Conservation (phyloP, 2,329 filamentous ascomycete species). For the Trichoderma koningiopsis region DNA sequence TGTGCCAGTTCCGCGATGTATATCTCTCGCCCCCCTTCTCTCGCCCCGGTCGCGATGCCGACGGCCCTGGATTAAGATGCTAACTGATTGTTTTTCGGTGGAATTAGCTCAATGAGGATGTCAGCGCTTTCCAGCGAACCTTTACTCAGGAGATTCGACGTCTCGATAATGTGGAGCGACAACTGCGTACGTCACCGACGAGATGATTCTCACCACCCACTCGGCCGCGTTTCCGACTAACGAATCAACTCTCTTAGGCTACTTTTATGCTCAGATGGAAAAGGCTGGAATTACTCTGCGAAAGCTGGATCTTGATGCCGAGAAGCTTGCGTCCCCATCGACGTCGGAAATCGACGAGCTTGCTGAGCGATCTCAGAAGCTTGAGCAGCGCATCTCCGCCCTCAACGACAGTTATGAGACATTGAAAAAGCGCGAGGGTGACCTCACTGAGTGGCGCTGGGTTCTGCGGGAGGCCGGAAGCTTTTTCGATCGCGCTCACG, state of each 20-base stretch:
- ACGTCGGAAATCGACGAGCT: slow-evolving; percentile 97
- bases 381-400: slow-evolving; percentile 88
- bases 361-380: slow-evolving; percentile 84
- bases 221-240: slow-evolving; percentile 17
- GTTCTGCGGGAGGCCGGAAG: slow-evolving; percentile 93
- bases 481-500: slow-evolving; percentile 95
- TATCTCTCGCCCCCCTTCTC: neutral
- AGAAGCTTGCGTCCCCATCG: slow-evolving; percentile 82
- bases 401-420: slow-evolving; percentile 99
- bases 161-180: slow-evolving; percentile 96
- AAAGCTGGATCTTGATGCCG: slow-evolving; percentile 87
- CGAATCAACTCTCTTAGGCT: slow-evolving; percentile 58
- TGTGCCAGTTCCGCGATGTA: slow-evolving; percentile 97
- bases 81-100: slow-evolving; percentile 73
- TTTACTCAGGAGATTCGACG: slow-evolving; percentile 97
- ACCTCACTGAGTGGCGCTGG: slow-evolving; percentile 98
- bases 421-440: slow-evolving; percentile 94
- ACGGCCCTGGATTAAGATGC: neutral
- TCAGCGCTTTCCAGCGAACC: slow-evolving; percentile 92
- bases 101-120: slow-evolving; percentile 95
- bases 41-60: neutral
- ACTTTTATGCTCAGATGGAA: slow-evolving; percentile 95
- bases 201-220: neutral
- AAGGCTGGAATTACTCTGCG: slow-evolving; percentile 84
- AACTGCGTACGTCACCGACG: slow-evolving; percentile 70